Evolutionary conservation across 2,329 filamentous ascomycete species (phyloP).

Genomic region (Aspergillus sp.): DNA sequence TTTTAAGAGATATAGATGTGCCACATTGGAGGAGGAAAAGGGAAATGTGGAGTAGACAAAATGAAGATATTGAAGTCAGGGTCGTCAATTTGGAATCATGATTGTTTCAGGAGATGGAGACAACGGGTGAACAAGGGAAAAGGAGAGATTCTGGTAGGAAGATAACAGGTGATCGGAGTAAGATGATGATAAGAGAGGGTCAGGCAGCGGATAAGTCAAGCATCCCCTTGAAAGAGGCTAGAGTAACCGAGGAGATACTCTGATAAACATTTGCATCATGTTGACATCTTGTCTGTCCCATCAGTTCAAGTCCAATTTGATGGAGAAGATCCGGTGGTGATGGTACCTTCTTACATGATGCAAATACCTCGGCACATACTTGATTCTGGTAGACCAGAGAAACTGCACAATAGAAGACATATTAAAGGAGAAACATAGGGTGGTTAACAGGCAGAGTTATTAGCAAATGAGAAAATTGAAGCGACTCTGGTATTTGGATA

Average conservation of each 20-base stretch:
- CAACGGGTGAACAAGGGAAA: not conserved
- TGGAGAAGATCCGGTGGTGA: conserved; percentile 17
- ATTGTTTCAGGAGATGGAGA: conserved; percentile 6
- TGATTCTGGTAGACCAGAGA: conserved; percentile 26
- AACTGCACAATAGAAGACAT: conserved; percentile 21
- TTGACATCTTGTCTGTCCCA: conserved; percentile 16
- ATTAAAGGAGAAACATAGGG: conserved; percentile 21
- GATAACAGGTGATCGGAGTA: conserved; percentile 4
- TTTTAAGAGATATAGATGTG: conserved; percentile 10
- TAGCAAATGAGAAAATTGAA: conserved; percentile 12
- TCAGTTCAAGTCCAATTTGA: conserved; percentile 21
- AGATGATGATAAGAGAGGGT: conserved; percentile 3
- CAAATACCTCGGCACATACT: conserved; percentile 25
- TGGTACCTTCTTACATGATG: conserved; percentile 27
- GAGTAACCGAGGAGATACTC: conserved; percentile 5
- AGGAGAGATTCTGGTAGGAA: not conserved
- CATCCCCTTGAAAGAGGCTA: not conserved
- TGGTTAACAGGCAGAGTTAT: conserved; percentile 18
- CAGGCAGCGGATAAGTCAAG: not conserved
- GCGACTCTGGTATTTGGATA: conserved; percentile 8
- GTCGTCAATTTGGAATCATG: conserved; percentile 8
- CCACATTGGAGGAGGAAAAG: not conserved
- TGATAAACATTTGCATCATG: conserved; percentile 10
- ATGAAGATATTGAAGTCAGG: conserved; percentile 14
- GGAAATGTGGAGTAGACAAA: conserved; percentile 13